Percentiles rank a stretch among this genome's conserved stretches.
Conservation (phyloP, 495 filamentous ascomycete genomes). For the Penicillium riverlandense region DNA sequence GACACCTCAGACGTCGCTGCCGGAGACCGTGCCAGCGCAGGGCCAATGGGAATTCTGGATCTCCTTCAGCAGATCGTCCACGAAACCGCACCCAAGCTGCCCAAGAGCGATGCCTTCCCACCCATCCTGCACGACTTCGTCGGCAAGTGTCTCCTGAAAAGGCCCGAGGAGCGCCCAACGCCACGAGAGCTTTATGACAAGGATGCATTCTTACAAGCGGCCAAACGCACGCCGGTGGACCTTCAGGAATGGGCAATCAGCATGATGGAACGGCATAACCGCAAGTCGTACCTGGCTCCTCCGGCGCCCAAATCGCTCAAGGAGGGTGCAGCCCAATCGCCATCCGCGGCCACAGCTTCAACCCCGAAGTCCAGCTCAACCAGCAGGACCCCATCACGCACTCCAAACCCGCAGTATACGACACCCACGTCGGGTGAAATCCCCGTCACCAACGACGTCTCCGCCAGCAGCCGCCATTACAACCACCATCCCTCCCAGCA, state of each 20-base stretch:
- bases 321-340: constrained; percentile 20
- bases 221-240: constrained; percentile 88
- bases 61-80: constrained; percentile 96
- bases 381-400: too few relatives aligned
- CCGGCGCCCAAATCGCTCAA: constrained; percentile 43
- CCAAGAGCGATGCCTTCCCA: constrained; percentile 96
- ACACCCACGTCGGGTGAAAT: constrained; percentile 46
- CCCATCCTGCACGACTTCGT: constrained; percentile 93
- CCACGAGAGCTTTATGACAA: constrained; percentile 82
- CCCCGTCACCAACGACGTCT: constrained; percentile 41
- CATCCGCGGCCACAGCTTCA: constrained; percentile 47
- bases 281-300: constrained; percentile 81
- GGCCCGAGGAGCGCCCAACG: constrained; percentile 78
- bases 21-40: constrained; percentile 57
- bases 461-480: constrained; percentile 19
- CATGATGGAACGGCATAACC: constrained; percentile 85
- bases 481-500: constrained; percentile 12
- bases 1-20: constrained; percentile 69
- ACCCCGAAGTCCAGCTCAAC: too few relatives aligned
- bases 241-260: constrained; percentile 82
- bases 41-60: constrained; percentile 91
- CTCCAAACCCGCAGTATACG: too few relatives aligned
- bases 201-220: constrained; percentile 88
- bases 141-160: constrained; percentile 87
- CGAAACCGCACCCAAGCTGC: constrained; percentile 85